These are phyloP conservation scores for Cordyceps cicadae DNA, from an alignment of 2,329 filamentous ascomycete genomes.

Conservation along the genomic window DNA sequence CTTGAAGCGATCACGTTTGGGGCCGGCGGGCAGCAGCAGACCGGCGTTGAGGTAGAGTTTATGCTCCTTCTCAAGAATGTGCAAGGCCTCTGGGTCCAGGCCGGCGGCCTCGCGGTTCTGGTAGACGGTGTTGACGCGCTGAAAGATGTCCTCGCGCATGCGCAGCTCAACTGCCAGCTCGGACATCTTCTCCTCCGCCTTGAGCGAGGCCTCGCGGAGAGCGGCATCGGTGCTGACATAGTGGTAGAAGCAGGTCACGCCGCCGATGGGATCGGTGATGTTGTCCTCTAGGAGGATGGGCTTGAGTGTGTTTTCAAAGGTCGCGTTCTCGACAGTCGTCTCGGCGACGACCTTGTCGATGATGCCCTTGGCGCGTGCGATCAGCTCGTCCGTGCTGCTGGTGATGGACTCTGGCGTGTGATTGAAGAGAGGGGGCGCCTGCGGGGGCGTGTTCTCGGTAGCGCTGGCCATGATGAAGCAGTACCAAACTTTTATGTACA, in stretches of 20 bases:
- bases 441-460: constrained; percentile 45
- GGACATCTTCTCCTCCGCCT: constrained; percentile 67
- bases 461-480: neutral
- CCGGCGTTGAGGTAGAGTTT: constrained; percentile 72
- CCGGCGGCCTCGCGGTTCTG: constrained; percentile 42
- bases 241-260: constrained; percentile 73
- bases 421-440: constrained; percentile 69
- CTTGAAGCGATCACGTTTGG: constrained; percentile 71
- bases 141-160: constrained; percentile 77
- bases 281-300: constrained; percentile 60
- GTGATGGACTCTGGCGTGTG: constrained; percentile 64
- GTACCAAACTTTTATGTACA: neutral
- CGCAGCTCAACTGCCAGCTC: constrained; percentile 69
- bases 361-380: constrained; percentile 52
- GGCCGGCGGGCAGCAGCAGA: constrained; percentile 59
- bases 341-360: constrained; percentile 60
- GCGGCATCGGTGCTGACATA: constrained; percentile 63
- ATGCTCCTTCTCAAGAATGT: constrained; percentile 69
- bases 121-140: constrained; percentile 51
- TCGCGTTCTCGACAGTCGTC: constrained; percentile 42
- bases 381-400: constrained; percentile 57
- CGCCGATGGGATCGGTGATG: constrained; percentile 51
- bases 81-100: constrained; percentile 60
- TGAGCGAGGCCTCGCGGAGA: constrained; percentile 66
- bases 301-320: constrained; percentile 45